Evolutionary conservation across 768 basidiomycete genomes (phyloP).

Genomic region (Amanita rimosa): DNA sequence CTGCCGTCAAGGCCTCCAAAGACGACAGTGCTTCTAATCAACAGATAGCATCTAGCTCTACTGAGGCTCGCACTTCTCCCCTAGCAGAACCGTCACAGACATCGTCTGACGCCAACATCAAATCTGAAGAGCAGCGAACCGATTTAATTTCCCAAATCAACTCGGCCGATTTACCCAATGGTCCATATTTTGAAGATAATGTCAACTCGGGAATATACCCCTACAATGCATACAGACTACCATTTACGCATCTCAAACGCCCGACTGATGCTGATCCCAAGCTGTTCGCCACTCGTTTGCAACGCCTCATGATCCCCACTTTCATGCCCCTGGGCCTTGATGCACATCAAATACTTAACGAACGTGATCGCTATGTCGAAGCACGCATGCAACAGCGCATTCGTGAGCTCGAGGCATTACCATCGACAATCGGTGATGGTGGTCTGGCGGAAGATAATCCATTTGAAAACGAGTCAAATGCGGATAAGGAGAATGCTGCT

Average conservation of each 20-base stretch:
- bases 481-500: constrained; percentile 31
- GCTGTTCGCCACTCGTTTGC: constrained; percentile 60
- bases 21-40: constrained; percentile 24
- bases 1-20: constrained; percentile 64
- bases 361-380: constrained; percentile 86
- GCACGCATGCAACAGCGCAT: constrained; percentile 84
- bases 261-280: constrained; percentile 46
- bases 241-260: constrained; percentile 71
- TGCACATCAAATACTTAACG: constrained; percentile 82
- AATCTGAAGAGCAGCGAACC: constrained; percentile 39
- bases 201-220: constrained; percentile 76
- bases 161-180: constrained; percentile 55
- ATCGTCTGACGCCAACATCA: constrained; percentile 16
- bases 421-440: constrained; percentile 73
- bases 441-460: constrained; percentile 14
- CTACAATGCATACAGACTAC: constrained; percentile 83
- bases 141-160: constrained; percentile 18
- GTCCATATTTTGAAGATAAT: constrained; percentile 71
- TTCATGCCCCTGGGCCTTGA: constrained; percentile 89
- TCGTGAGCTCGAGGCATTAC: constrained; percentile 70
- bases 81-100: background rate
- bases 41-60: background rate
- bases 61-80: constrained; percentile 1
- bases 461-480: constrained; percentile 29
- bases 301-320: constrained; percentile 77